A percentile compares a stretch with the other conserved stretches of the same genome.
These are phyloP conservation scores for Batkoa obscura DNA, from an alignment of 371 early-diverging fungal genomes.

Conservation along the genomic window DNA sequence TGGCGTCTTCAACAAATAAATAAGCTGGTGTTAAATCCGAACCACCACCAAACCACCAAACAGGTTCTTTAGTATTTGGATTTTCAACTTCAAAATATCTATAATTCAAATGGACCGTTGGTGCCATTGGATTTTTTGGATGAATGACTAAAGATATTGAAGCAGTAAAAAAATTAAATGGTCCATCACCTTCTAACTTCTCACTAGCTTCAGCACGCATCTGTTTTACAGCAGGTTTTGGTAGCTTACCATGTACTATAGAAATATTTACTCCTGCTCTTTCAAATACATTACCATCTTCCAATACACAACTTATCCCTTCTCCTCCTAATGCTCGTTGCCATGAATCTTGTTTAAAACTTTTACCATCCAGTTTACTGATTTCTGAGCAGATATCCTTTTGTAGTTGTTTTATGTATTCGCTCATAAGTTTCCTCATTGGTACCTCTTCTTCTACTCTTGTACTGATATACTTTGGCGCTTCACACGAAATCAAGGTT, in stretches of 20 bases:
- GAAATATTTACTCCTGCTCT: slow-evolving; percentile 88
- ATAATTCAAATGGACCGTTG: slow-evolving; percentile 92
- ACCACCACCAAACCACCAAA: slow-evolving; percentile 82
- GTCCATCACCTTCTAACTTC: slow-evolving; percentile 28
- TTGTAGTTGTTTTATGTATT: slow-evolving; percentile 54
- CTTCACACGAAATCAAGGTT: no score
- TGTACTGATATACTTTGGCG: not conserved
- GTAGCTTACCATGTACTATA: slow-evolving; percentile 52
- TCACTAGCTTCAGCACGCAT: slow-evolving; percentile 49
- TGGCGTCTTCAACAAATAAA: slow-evolving; percentile 56
- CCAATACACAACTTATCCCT: slow-evolving; percentile 81
- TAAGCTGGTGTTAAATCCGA: slow-evolving; percentile 67
- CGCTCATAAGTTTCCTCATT: slow-evolving; percentile 70
- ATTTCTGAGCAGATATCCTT: slow-evolving; percentile 33
- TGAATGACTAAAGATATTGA: slow-evolving; percentile 88
- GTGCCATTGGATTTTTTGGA: slow-evolving; percentile 85
- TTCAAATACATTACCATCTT: slow-evolving; percentile 78
- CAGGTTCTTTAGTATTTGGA: slow-evolving; percentile 18
- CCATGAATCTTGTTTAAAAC: slow-evolving; percentile 62
- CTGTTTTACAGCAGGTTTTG: slow-evolving; percentile 47
- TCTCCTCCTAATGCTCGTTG: slow-evolving; percentile 63
- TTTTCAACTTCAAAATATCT: slow-evolving; percentile 85
- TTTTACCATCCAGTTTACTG: slow-evolving; percentile 37
- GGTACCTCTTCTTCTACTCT: not conserved
- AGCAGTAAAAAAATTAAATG: slow-evolving; percentile 62